These are phyloP conservation scores for Papilionanthe hybrid DNA, from an alignment of 116 monocot species.

Conservation along the genomic window DNA sequence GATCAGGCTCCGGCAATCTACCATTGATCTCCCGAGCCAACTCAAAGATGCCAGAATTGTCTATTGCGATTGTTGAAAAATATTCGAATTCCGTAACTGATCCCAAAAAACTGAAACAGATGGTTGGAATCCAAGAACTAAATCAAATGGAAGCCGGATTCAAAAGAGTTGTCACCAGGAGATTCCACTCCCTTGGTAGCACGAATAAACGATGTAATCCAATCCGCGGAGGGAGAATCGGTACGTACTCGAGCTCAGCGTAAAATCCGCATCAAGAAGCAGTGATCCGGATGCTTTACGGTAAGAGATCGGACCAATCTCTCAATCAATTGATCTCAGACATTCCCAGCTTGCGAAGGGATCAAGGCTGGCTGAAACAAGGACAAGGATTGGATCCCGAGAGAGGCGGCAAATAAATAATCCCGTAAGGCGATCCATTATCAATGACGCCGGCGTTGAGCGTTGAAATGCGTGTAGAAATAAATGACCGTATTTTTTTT, in stretches of 20 bases:
- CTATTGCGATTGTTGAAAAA: not conserved
- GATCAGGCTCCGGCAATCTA: constrained; percentile 90
- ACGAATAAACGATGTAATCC: not conserved
- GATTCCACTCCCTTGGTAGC: not conserved
- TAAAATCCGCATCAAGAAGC: not conserved
- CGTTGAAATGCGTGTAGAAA: no score
- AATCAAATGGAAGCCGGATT: not conserved
- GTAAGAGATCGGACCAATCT: not conserved
- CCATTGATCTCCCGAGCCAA: constrained; percentile 30
- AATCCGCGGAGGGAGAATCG: not conserved
- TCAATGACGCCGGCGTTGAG: not conserved
- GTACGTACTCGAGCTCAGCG: not conserved
- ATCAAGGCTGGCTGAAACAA: not conserved
- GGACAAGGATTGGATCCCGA: not conserved
- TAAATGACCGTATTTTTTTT: no score
- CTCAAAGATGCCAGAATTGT: not conserved
- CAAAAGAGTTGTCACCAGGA: not conserved
- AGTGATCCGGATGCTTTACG: not conserved
- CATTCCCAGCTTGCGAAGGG: not conserved
- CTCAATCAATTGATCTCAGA: not conserved
- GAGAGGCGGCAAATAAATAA: not conserved
- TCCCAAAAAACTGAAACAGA: not conserved
- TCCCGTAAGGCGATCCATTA: not conserved
- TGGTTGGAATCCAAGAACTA: not conserved
- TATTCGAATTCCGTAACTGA: not conserved